phyloP scores from a whole-genome alignment of 1,139 yeast genomes.

The Kluyveromyces marxianus region DNA sequence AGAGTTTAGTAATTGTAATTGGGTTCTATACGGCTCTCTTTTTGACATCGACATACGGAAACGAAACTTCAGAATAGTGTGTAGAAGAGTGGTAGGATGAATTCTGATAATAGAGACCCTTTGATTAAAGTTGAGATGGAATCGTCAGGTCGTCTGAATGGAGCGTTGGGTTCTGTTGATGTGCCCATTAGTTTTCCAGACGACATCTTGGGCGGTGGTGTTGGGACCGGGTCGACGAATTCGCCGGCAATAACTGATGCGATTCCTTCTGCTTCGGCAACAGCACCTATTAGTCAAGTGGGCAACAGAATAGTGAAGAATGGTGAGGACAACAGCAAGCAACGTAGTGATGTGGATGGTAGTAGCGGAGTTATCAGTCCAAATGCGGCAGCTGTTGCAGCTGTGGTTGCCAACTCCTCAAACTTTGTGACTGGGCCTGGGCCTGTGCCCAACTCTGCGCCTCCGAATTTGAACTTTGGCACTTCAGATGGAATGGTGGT shows the following conservation, averaged over 20 bases:
- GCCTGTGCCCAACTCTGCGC: background rate
- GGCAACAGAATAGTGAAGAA: no score
- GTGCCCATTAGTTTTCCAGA: slow-evolving; percentile 2
- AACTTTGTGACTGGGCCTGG: background rate
- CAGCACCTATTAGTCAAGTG: no score
- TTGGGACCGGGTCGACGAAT: background rate
- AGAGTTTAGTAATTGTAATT: no score
- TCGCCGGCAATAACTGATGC: no score
- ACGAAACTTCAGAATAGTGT: no score
- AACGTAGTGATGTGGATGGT: no score
- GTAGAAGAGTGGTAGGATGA: background rate
- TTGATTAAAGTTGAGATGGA: background rate
- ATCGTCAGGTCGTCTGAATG: background rate
- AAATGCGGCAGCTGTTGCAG: background rate
- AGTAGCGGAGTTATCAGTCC: background rate
- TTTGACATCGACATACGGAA: no score
- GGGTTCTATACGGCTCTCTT: no score
- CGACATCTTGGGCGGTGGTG: slow-evolving; percentile 1
- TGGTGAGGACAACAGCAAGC: no score
- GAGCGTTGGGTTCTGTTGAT: background rate
- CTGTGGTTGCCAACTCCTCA: background rate
- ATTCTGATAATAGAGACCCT: background rate
- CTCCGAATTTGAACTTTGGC: background rate
- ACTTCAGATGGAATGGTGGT: background rate
- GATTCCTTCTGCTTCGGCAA: no score